A percentile compares a stretch with the other conserved stretches of the same genome.
Evolutionary conservation across 805 yeast species (phyloP).

Genomic region (Naumovozyma baii): DNA sequence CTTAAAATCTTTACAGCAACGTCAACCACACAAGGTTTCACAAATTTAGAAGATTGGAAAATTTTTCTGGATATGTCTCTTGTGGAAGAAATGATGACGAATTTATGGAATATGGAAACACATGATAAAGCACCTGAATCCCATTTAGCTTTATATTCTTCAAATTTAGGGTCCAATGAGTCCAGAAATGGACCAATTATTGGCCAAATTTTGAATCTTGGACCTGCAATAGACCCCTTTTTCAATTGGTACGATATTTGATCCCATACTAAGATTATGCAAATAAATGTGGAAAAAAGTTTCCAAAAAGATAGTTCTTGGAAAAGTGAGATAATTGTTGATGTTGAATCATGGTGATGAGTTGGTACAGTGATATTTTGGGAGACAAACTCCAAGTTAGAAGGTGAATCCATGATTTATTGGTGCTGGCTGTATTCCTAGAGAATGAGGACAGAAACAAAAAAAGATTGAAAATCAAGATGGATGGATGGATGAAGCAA

Average conservation of each 20-base stretch:
- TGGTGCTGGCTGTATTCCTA: no score
- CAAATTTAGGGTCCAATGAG: conserved; percentile 89
- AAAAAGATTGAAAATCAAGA: neutral
- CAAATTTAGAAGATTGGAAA: conserved; percentile 73
- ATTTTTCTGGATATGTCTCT: conserved; percentile 85
- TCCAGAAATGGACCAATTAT: conserved; percentile 94
- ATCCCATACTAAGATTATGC: conserved; percentile 50
- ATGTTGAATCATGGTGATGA: neutral
- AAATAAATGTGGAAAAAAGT: conserved; percentile 37
- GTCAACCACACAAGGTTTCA: conserved; percentile 96
- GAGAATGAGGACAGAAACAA: no score
- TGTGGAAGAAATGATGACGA: conserved; percentile 85
- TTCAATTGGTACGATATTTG: conserved; percentile 68
- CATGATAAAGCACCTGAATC: conserved; percentile 88
- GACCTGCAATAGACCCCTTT: conserved; percentile 90
- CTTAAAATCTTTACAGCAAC: conserved; percentile 89
- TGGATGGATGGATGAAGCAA: neutral
- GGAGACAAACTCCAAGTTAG: neutral
- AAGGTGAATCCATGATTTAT: no score
- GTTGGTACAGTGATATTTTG: neutral
- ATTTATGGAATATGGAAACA: conserved; percentile 96
- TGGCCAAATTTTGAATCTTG: conserved; percentile 81
- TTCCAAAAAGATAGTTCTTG: conserved; percentile 44
- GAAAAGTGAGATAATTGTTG: conserved; percentile 4
- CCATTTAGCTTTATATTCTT: conserved; percentile 90